Conservation (phyloP, 1,284 basidiomycete genomes). For the Trichosporon sp. region DNA sequence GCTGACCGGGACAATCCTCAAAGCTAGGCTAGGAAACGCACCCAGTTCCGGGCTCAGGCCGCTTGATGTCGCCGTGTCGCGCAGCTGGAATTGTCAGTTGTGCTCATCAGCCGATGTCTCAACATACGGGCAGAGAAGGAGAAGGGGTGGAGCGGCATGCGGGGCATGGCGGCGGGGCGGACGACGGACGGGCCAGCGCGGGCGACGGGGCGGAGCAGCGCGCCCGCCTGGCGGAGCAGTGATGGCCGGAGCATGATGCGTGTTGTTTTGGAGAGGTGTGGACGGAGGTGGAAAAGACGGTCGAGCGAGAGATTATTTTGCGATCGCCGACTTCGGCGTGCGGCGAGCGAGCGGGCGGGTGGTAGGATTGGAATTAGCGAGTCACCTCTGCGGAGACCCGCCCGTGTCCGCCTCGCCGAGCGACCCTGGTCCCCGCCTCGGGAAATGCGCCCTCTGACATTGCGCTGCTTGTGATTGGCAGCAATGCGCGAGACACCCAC, state of each 20-base stretch:
- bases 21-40: conserved; percentile 20
- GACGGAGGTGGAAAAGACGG: neutral
- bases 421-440: neutral
- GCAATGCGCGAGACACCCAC: neutral
- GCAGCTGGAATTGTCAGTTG: conserved; percentile 23
- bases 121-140: conserved; percentile 2
- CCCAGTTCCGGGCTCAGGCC: conserved; percentile 54
- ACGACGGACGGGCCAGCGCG: neutral
- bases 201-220: neutral
- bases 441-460: neutral
- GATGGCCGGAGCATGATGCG: neutral
- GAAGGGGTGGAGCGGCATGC: neutral
- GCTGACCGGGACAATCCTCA: neutral
- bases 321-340: neutral
- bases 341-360: neutral
- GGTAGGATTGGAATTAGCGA: conserved; percentile 3
- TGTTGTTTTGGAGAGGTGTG: neutral
- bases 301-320: neutral
- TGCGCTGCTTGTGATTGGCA: neutral
- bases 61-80: conserved; percentile 54
- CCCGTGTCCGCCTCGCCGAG: neutral
- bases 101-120: too few relatives aligned
- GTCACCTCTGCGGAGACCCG: conserved; percentile 4
- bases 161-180: neutral
- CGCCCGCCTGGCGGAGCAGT: conserved; percentile 9